Evolutionary conservation across 352 stramenopile species (phyloP), one percentile per base, ranked within the genome.

Genomic region (Saprolegnia parasitica): DNA sequence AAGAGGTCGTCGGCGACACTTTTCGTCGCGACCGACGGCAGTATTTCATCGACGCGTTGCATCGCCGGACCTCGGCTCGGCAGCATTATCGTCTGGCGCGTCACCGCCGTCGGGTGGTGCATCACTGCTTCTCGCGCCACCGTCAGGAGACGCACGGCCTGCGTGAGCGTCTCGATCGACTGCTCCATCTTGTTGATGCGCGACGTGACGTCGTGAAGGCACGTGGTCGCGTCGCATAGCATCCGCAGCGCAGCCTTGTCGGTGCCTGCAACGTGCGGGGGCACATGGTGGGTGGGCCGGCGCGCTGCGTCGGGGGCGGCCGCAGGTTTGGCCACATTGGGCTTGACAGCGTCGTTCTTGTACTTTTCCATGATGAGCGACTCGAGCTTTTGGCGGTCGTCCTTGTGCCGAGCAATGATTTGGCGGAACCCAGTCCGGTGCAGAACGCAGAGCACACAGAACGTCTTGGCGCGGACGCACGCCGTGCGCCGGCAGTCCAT

Each of bases 381-480:
- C 26, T 61, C 54, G 24, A 61, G 29, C 29, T 73, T 72, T 26
- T 74, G 71, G 5, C 73, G 73, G 26, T 84, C 76, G 0, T 68
- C 63, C 0, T 74, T 72, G 35, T 78, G 77, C 13, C 75, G 65
- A 26, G 58, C 65, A 24, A 84, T 57, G 3, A 87, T 47, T 2
- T 65, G 65, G 24, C 81, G 75, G 46, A 84, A 84, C 2, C 70
- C 64, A 0, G 61, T 65, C 45, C 77, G 74, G 40, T 65, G 68
- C 35, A 84, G 68, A 13, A 84, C 76, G 60, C 80, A 83, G 72
- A 88, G 80, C 57, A 86, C 78, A 5, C 84, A 78, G 58, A 86
- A 76, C 10, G 77, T 81, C 18, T 81, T 57, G 1, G 81, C 79
- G 0, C 75, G 74, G 0, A 80, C 76, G 32, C 80, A 83, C 39